Base-by-base conservation (phyloP, 169 alveolate species). In the Plasmodium knowlesi region DNA sequence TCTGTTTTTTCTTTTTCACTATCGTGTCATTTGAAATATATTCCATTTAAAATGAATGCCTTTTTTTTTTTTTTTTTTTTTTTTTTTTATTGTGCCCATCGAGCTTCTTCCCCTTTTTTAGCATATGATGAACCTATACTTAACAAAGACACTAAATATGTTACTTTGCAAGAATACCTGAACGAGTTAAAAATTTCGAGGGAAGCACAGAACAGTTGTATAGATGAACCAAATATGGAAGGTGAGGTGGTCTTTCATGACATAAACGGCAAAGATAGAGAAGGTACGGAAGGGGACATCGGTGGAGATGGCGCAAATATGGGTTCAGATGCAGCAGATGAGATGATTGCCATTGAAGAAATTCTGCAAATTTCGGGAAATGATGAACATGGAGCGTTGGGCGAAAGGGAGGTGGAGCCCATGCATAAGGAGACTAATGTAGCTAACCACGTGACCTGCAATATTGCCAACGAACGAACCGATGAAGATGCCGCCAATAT, bases 111-210 rank as follows among this genome's bases (percentile, higher is more conserved):
- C 70, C 22, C 84, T 16, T 32, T 74, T 86, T 86, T 74, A 86
- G 93, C 78, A 46, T 86, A 86, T 86, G 41, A 78, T 50, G 41
- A 34, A 50, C 85, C 72, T n/a, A 37, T 12, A 19, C 53, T 53
- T 46, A 86, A 37, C 32, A 86, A 76, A 53, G 84, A 86, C 32
- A 46, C 39, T 19, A 28, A 86, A 25, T 76, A 25, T 43, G 80
- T 70, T 4, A 46, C 93, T 50, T 37, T 86, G 46, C 76, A 43
- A 53, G 93, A 86, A 74, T 86, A 86, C 70, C 70, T 86, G 80
- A 76, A 76, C 5, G 57, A 67, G 43, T 76, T 86, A 86, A 86
- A 53, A 73, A 25, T 30, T 46, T 70, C 92, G 28, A 22, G 22
- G 70, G 82, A 86, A 86, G 57, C 14, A 39, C 70, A 67, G 28